Conservation (phyloP, 768 basidiomycete genomes). For the Leccinum pellstonianum region DNA sequence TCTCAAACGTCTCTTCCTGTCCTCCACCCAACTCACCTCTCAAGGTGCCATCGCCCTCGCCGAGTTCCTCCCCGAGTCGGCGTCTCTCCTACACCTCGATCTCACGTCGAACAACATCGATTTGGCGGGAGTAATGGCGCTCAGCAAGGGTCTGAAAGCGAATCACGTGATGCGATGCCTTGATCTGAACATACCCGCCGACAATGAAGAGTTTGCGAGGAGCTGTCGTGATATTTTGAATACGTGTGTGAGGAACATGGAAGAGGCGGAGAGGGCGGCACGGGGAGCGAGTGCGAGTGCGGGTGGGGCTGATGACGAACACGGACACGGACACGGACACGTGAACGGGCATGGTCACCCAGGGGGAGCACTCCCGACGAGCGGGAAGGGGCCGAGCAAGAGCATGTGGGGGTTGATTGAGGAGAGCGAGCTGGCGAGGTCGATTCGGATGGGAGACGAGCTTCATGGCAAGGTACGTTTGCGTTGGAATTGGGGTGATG, state of each 20-base stretch:
- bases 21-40: slow-evolving; percentile 75
- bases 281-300: slow-evolving; percentile 3
- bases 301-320: background rate
- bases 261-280: slow-evolving; percentile 51
- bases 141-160: slow-evolving; percentile 79
- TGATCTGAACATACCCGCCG: slow-evolving; percentile 89
- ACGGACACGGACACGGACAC: background rate
- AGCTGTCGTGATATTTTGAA: slow-evolving; percentile 89
- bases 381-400: slow-evolving; percentile 57
- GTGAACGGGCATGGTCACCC: slow-evolving; percentile 16
- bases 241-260: slow-evolving; percentile 90
- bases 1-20: slow-evolving; percentile 88
- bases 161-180: slow-evolving; percentile 89
- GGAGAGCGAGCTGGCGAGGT: slow-evolving; percentile 76
- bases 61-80: slow-evolving; percentile 92
- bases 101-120: slow-evolving; percentile 81
- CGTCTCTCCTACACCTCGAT: slow-evolving; percentile 87
- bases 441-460: slow-evolving; percentile 50
- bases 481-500: too few relatives aligned
- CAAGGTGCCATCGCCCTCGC: slow-evolving; percentile 92
- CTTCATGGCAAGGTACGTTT: slow-evolving; percentile 40
- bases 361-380: slow-evolving; percentile 21
- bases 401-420: slow-evolving; percentile 86
- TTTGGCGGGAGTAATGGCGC: slow-evolving; percentile 89
- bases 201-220: slow-evolving; percentile 76